Base-by-base conservation (phyloP, 2,329 filamentous ascomycete genomes). In the Cryphonectria naterciae region DNA sequence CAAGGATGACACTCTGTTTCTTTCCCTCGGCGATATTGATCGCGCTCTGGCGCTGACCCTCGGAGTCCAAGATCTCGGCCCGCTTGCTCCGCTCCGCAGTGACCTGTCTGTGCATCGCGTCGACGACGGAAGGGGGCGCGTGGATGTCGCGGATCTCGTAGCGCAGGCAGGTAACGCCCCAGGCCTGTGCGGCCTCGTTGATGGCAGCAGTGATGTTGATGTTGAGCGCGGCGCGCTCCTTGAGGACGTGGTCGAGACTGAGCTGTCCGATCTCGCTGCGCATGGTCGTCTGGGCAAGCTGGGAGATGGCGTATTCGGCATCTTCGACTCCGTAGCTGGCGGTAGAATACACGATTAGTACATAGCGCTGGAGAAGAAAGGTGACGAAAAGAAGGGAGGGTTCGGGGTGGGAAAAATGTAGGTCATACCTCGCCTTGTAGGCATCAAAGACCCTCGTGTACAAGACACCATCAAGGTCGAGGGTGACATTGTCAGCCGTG, bases 101-200 rank as follows among this genome's bases (percentile, higher is more conserved):
- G 66, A 99, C 96, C 81, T 98, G 95, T 74, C 96, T 89, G 85
- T 99, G 96, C 96, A 99, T 99, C 77, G 96, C 96, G 77, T 95
- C 93, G 72, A 98, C 95, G 17, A 99, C 96, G 65, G 92, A 92
- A 43, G 91, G 93, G 1, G 96, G 96, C 0, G 96, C 96, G 83
- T 99, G 96, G 78, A 99, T 99, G 81, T 99, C 96, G 75, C 96
- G 89, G 80, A 99, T 99, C 83, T 99, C 96, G 85, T 99, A 99
- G 71, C 96, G 92, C 73, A 99, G 87, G 79, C 96, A 99, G 46
- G 94, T 93, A 28, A 99, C 94, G 72, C 96, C 96, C 96, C 96
- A 99, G 68, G 95, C 95, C 77, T 97, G 92, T 5, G 96, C 95
- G 1, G 96, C 96, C 81, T 98, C 95, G 81, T 99, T 99, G 87